These are phyloP conservation scores for Coemansia asiatica DNA, from an alignment of 192 early-diverging fungal species.

Conservation along the genomic window DNA sequence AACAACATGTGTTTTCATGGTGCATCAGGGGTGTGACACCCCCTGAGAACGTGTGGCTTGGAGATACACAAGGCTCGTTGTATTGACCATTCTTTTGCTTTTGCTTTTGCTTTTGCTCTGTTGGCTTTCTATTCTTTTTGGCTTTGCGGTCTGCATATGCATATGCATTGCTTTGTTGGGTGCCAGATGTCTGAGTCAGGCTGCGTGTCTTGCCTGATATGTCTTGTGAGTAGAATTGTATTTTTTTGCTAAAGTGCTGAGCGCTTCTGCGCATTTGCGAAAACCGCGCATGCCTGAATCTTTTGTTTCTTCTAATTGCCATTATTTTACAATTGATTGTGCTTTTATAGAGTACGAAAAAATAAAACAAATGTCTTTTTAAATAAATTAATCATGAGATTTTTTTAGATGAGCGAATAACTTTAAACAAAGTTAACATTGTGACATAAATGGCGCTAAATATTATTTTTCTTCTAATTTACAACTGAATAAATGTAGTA, in stretches of 20 bases:
- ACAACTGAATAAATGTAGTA: no score
- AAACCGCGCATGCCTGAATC: background rate
- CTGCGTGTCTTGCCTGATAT: background rate
- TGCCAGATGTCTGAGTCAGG: background rate
- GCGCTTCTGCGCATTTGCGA: background rate
- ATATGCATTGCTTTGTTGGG: background rate
- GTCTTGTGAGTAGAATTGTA: background rate
- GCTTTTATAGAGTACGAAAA: no score
- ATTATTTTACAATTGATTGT: no score
- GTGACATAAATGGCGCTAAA: no score
- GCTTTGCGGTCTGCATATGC: background rate
- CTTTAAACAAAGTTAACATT: no score
- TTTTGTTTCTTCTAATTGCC: background rate
- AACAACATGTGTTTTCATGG: background rate
- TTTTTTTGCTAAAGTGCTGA: background rate
- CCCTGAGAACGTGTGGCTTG: slow-evolving; percentile 8
- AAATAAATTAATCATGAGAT: no score
- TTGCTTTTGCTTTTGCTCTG: background rate
- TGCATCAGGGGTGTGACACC: background rate
- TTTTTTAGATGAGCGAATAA: no score
- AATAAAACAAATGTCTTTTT: no score
- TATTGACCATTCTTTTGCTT: background rate
- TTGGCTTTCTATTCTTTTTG: background rate
- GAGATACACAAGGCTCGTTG: background rate
- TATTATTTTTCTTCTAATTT: no score